These are phyloP conservation scores for Echinosophora koreensis DNA, from an alignment of 306 rosid species.

Conservation along the genomic window DNA sequence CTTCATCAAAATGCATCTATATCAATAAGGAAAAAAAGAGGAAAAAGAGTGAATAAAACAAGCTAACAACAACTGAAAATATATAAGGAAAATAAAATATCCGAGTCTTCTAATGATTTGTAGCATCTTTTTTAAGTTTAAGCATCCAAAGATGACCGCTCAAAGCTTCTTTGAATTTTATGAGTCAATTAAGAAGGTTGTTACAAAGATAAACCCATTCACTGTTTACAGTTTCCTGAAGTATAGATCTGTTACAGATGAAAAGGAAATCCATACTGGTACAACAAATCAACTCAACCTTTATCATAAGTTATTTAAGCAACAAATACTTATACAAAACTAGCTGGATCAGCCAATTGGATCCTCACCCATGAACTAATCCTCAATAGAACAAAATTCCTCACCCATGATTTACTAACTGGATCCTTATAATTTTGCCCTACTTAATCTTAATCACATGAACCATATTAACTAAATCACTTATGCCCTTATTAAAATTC, in stretches of 20 bases:
- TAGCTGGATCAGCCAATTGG: slow-evolving; percentile 9
- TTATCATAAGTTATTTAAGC: slow-evolving; percentile 1
- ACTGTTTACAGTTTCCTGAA: slow-evolving; percentile 12
- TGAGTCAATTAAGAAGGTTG: slow-evolving; percentile 5
- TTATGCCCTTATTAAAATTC: slow-evolving; percentile 14
- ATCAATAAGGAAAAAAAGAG: slow-evolving; percentile 35
- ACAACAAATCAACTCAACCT: slow-evolving; percentile 14
- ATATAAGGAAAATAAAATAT: not conserved
- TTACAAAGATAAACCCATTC: slow-evolving; percentile 3
- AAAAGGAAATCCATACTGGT: slow-evolving; percentile 2
- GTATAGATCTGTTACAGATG: slow-evolving; percentile 29
- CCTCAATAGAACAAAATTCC: slow-evolving; percentile 19
- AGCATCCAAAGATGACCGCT: not conserved
- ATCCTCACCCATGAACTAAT: slow-evolving; percentile 30
- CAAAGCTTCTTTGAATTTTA: slow-evolving; percentile 10
- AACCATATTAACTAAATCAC: slow-evolving; percentile 1
- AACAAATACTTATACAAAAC: not conserved
- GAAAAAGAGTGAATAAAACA: slow-evolving; percentile 27
- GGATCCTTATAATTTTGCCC: not conserved
- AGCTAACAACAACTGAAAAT: slow-evolving; percentile 19
- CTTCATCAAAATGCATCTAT: slow-evolving; percentile 98
- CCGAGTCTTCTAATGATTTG: not conserved
- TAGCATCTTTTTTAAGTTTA: not conserved
- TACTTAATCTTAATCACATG: slow-evolving; percentile 13
- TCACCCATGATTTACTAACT: not conserved